Evolutionary conservation across 73 alveolate species (phyloP), one percentile per base, ranked within the genome.

Genomic region (Paramecium sexaurelia): DNA sequence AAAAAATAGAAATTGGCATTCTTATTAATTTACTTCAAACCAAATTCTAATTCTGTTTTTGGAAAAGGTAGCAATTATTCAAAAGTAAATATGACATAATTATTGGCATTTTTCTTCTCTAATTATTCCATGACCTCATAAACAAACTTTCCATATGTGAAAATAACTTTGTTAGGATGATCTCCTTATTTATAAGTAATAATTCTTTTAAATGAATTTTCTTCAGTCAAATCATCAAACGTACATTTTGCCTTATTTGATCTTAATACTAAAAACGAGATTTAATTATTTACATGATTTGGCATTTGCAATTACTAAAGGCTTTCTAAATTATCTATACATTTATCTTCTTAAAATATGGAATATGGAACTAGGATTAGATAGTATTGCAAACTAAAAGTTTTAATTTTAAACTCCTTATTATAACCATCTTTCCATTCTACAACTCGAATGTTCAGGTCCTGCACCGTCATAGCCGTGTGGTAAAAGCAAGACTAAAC

Each of bases 401-500:
- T 96, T 96, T 22, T 91, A 82, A 61, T 92, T 92, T 69, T 96
- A 78, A 68, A 87, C 96, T 43, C 84, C 94, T 55, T 68, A 41
- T 69, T 88, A 57, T 37, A 88, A 69, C 82, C 66, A 97, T 75
- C 99, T 94, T 95, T 97, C 99, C 55, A 97, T 73, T 89, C 99
- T 97, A 40, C 97, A 94, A 22, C 98, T 95, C 10, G 99, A 96
- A 85, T 98, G 99, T 95, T 98, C 99, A 20, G 99, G 98, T 6
- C 99, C 99, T 84, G 97, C 96, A 41, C 99, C 99, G 75, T 96
- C 99, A 95, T 92, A 97, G 39, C 99, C 99, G 47, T 97, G 99
- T 6, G 99, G 99, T 33, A 97, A 95, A 40, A 96, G 93, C 88
- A 97, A 87, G 7, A 92, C 96, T 26, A 97, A 93, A 20, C 98